These are phyloP conservation scores for sorghum (Sorghum bicolor) DNA, from an alignment of 176 grass and related monocot species.

Conservation along the genomic window Sorghum_bicolor_NCBIv3 NC_012875.2:54464001-54464500, in stretches of 20 bases:
- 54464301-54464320: not conserved
- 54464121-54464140: not conserved
- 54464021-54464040: not conserved
- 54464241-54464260: constrained; percentile 54
- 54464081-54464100: not conserved
- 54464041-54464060: not conserved
- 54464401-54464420: too few species aligned
- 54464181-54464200: not conserved
- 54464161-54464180: not conserved
- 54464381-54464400: constrained; percentile 30
- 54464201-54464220: too few species aligned
- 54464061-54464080: constrained; percentile 25
- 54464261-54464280: not conserved
- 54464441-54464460: too few species aligned
- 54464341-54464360: constrained; percentile 11
- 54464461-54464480: too few species aligned
- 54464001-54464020: not conserved
- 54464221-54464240: constrained; percentile 30
- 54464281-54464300: not conserved
- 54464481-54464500: too few species aligned
- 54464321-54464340: not conserved
- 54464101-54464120: not conserved
- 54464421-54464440: too few species aligned
- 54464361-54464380: not conserved
- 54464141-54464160: not conserved